Evolutionary conservation across 345 rosid genomes (phyloP).

Genomic region (Citrus maxima): DNA sequence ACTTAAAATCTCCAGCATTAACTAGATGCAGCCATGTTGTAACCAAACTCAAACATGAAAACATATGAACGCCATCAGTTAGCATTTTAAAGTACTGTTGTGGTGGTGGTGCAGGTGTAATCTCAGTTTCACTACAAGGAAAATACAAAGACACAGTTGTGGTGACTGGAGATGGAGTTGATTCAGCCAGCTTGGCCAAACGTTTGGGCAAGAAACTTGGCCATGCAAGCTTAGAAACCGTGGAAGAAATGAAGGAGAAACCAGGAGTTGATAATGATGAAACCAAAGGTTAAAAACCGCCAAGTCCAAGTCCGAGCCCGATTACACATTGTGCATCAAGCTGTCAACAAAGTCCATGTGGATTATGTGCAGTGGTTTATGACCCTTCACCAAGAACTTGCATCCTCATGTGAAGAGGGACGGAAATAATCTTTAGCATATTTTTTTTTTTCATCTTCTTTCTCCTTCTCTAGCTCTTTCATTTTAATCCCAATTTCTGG

Average conservation of each 20-base stretch:
- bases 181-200: conserved; percentile 10
- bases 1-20: too few relatives aligned
- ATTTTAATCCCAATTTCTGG: background rate
- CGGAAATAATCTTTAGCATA: background rate
- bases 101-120: conserved; percentile 6
- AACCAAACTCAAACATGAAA: background rate
- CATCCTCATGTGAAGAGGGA: background rate
- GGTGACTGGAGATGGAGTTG: conserved; percentile 18
- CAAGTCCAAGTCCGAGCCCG: background rate
- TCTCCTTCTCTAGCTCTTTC: background rate
- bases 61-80: background rate
- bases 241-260: conserved; percentile 2
- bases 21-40: background rate
- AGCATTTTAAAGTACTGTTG: background rate
- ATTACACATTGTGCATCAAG: background rate
- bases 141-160: conserved; percentile 1
- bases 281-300: background rate
- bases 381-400: background rate
- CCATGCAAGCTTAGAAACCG: conserved; percentile 1
- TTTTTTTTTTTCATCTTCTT: background rate
- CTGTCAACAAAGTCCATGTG: background rate
- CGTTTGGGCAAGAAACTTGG: conserved; percentile 13
- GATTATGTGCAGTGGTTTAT: background rate
- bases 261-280: too few relatives aligned
- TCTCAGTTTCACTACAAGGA: conserved; percentile 12